Evolutionary conservation across 495 filamentous ascomycete genomes (phyloP), one percentile per base, ranked within the genome.

Genomic region (Jackrogersella minutella): DNA sequence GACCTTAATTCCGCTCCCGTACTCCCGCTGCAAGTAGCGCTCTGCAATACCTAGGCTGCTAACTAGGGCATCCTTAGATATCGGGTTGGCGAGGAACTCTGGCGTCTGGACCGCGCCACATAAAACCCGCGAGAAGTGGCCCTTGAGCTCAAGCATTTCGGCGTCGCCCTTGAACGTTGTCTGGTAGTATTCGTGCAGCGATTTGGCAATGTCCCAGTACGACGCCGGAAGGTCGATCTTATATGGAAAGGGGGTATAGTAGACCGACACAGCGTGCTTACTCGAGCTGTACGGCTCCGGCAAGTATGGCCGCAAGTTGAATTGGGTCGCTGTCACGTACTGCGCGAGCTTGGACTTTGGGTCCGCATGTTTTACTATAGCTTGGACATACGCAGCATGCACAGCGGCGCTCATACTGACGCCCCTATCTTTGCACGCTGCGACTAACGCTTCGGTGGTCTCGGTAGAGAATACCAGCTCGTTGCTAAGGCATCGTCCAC

Each of bases 281-380:
- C 36, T 61, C 34, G 58, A 52, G 58, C 50, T 69, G 34, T 69
- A 64, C n/a, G 60, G 66, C 16, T 41, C 53, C 5, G 65, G 65
- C 1, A 64, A 24, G 30, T 69, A 69, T 24, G 36, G 43, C 19
- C 66, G 66, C 1, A 69, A 56, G 36, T 69, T 69, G 49, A 69
- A 69, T n/a, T 60, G 46, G 43, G n/a, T 51, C 5, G 60, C 50
- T 17, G 60, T 61, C n/a, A 69, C 60, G 60, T 64, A 69, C 53
- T 69, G 22, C 40, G 37, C 30, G 6, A 64, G 66, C 50, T 64
- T 64, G 17, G 60, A 64, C 10, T 56, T 51, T 7, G 55, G 54
- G 17, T 69, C 66, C 13, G 66, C 66, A 31, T 64, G 19, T 24
- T 64, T 69, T 10, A n/a, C 13, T 8, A 69, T 54, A 30, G 54